Conservation (phyloP, 2,329 filamentous ascomycete genomes). For the Neonectria hederae region DNA sequence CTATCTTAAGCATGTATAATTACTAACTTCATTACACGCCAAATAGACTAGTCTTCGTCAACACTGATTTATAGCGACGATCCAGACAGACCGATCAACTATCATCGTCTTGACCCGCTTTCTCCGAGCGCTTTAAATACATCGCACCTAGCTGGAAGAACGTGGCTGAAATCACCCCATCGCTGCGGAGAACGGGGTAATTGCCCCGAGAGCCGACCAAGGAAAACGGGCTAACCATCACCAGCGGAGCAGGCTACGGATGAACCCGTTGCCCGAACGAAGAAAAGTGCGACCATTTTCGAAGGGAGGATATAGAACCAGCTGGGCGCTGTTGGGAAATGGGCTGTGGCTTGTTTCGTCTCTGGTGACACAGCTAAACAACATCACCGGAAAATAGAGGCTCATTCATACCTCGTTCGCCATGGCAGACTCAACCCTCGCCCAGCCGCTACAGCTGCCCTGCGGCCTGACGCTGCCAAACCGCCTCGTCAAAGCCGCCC, state of each 20-base stretch:
- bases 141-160: not conserved
- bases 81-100: no score
- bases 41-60: no score
- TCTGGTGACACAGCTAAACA: no score
- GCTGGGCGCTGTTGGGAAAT: not conserved
- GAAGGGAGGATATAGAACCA: not conserved
- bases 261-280: not conserved
- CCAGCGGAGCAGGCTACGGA: not conserved
- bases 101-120: no score
- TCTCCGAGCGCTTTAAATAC: not conserved
- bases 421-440: slow-evolving; percentile 28
- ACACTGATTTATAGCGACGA: not conserved
- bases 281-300: not conserved
- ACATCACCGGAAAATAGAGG: not conserved
- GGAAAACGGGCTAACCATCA: not conserved
- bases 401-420: not conserved
- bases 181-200: not conserved
- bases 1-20: no score
- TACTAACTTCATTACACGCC: no score
- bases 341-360: no score
- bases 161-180: not conserved
- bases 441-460: slow-evolving; percentile 58
- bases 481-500: slow-evolving; percentile 61
- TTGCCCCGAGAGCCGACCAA: not conserved
- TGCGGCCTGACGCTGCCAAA: slow-evolving; percentile 66